Evolutionary conservation across 257 asterid genomes (phyloP).

Genomic region (Nicotiana tabacum): DNA sequence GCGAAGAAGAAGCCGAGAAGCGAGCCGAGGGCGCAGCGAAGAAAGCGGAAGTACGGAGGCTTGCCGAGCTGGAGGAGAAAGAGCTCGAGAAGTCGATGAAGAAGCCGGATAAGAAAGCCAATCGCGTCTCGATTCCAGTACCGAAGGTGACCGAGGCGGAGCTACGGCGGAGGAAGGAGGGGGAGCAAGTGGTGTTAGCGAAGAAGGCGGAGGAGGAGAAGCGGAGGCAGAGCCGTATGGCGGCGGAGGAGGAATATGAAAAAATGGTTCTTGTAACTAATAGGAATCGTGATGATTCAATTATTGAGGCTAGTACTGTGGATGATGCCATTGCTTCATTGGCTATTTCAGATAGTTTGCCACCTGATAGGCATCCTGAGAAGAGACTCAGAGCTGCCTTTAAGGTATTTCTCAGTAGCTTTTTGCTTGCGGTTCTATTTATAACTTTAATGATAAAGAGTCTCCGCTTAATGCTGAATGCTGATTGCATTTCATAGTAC

Average conservation of each 20-base stretch:
- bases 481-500: neutral
- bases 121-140: slow-evolving; percentile 60
- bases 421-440: neutral
- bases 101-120: slow-evolving; percentile 85
- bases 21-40: slow-evolving; percentile 74
- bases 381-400: slow-evolving; percentile 90
- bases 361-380: slow-evolving; percentile 90
- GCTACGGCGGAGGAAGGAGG: slow-evolving; percentile 62
- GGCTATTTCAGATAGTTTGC: slow-evolving; percentile 49
- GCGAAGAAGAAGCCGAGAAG: slow-evolving; percentile 86
- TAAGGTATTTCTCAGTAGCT: slow-evolving; percentile 40
- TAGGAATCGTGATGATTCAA: slow-evolving; percentile 71
- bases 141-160: slow-evolving; percentile 95
- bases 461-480: neutral
- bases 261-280: slow-evolving; percentile 59
- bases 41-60: slow-evolving; percentile 78
- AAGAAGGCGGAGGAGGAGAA: slow-evolving; percentile 70
- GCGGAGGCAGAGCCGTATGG: slow-evolving; percentile 56
- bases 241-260: slow-evolving; percentile 86
- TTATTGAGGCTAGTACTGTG: slow-evolving; percentile 72
- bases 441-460: neutral
- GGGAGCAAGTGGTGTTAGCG: slow-evolving; percentile 58
- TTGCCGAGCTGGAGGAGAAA: slow-evolving; percentile 84
- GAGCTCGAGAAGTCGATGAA: slow-evolving; percentile 62
- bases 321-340: slow-evolving; percentile 84